Percentiles rank a stretch among this genome's conserved stretches.
Conservation (phyloP, 192 early-diverging fungal genomes). For the Spinellus fusiger region DNA sequence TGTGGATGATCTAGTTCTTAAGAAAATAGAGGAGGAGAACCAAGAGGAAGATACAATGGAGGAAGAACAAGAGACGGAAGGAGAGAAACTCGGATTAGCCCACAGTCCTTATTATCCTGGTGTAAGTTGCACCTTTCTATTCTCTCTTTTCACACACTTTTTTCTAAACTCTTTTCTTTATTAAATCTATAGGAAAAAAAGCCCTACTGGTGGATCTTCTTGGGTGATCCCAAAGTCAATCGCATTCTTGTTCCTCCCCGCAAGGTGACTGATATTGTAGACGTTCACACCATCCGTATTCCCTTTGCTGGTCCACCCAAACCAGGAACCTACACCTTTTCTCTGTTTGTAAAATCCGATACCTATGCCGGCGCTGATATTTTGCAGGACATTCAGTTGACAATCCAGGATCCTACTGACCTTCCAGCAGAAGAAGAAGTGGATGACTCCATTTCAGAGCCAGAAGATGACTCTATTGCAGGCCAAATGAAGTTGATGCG, state of each 20-base stretch:
- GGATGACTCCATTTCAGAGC: constrained; percentile 94
- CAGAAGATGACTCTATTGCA: constrained; percentile 92
- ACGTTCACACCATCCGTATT: constrained; percentile 59
- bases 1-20: constrained; percentile 15
- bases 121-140: constrained; percentile 17
- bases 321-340: constrained; percentile 76
- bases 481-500: constrained; percentile 92
- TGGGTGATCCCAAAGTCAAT: constrained; percentile 81
- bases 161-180: background rate
- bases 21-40: constrained; percentile 28
- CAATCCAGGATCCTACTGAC: constrained; percentile 61
- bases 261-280: constrained; percentile 73
- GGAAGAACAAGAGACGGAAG: constrained; percentile 38
- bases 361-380: constrained; percentile 82
- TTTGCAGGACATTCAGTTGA: constrained; percentile 69
- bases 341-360: constrained; percentile 84
- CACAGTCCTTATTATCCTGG: constrained; percentile 68
- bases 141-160: background rate
- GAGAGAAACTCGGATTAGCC: constrained; percentile 29
- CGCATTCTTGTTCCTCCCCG: constrained; percentile 73
- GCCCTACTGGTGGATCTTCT: constrained; percentile 86
- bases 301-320: constrained; percentile 94
- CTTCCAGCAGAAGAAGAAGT: constrained; percentile 70
- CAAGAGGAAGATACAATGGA: constrained; percentile 38
- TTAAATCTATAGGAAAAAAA: constrained; percentile 55